phyloP scores from a whole-genome alignment of 192 early-diverging fungal genomes.

The Coemansia sp. region DNA sequence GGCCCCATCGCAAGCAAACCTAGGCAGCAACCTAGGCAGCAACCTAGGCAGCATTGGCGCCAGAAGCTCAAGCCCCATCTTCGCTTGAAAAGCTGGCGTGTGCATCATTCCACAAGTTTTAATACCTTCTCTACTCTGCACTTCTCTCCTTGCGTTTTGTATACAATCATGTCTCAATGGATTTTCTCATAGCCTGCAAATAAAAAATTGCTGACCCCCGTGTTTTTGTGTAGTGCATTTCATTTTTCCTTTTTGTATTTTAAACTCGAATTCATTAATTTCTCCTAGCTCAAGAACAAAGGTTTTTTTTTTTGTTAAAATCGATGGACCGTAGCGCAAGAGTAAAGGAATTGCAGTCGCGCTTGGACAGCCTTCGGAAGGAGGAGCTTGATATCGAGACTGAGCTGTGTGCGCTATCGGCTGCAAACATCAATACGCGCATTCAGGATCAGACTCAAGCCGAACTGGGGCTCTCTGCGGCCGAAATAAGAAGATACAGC shows the following conservation, averaged over 20 bases:
- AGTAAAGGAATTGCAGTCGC: constrained; percentile 16
- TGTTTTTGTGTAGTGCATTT: too few relatives aligned
- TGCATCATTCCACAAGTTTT: too few relatives aligned
- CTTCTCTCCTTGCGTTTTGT: neutral
- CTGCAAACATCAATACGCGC: neutral
- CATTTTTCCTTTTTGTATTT: neutral
- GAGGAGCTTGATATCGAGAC: constrained; percentile 46
- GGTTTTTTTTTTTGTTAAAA: too few relatives aligned
- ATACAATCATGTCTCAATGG: neutral
- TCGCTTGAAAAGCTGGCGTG: too few relatives aligned
- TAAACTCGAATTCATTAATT: neutral
- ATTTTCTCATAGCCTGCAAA: too few relatives aligned
- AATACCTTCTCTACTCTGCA: neutral
- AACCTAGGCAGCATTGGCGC: neutral
- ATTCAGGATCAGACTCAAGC: neutral
- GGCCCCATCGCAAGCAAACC: neutral
- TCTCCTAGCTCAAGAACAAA: neutral
- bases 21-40: too few relatives aligned
- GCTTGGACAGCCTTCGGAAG: constrained; percentile 22
- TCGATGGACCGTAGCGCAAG: constrained; percentile 10
- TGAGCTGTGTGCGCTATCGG: constrained; percentile 34
- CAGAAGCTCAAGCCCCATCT: too few relatives aligned
- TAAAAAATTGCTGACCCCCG: too few relatives aligned
- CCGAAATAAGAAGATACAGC: constrained; percentile 80
- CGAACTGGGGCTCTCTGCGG: constrained; percentile 56